phyloP scores from a whole-genome alignment of 108 stramenopile genomes.

The Cyclotella sp. region DNA sequence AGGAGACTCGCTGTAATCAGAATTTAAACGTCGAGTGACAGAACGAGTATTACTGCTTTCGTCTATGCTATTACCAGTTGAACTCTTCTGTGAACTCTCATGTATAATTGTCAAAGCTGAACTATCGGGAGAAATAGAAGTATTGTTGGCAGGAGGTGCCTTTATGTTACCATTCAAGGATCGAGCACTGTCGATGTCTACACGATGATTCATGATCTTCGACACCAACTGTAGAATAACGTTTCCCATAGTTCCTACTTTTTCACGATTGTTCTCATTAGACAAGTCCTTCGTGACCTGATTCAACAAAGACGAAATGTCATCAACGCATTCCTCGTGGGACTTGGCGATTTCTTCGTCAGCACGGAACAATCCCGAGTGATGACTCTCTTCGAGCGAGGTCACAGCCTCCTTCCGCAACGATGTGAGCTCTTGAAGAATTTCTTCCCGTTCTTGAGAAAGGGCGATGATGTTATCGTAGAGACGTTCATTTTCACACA shows the following conservation, averaged over 20 bases:
- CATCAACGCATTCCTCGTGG: constrained; percentile 17
- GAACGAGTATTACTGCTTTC: too few relatives aligned
- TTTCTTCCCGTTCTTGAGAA: constrained; percentile 40
- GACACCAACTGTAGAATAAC: constrained; percentile 37
- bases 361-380: constrained; percentile 2
- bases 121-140: not conserved
- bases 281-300: constrained; percentile 3
- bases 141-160: not conserved
- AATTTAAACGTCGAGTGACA: too few relatives aligned
- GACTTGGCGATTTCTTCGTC: constrained; percentile 27
- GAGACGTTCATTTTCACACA: constrained; percentile 45
- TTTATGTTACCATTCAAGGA: not conserved
- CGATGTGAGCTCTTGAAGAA: constrained; percentile 23
- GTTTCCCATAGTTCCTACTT: not conserved
- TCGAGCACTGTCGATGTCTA: not conserved
- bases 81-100: not conserved
- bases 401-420: constrained; percentile 13
- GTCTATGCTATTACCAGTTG: not conserved
- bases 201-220: constrained; percentile 20
- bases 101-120: not conserved
- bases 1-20: not conserved
- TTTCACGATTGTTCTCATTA: not conserved
- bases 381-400: constrained; percentile 6
- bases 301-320: constrained; percentile 19
- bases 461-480: constrained; percentile 22